Percentiles rank a stretch among this genome's conserved stretches.
Conservation (phyloP, 345 rosid species). For the Reutealis trisperma region DNA sequence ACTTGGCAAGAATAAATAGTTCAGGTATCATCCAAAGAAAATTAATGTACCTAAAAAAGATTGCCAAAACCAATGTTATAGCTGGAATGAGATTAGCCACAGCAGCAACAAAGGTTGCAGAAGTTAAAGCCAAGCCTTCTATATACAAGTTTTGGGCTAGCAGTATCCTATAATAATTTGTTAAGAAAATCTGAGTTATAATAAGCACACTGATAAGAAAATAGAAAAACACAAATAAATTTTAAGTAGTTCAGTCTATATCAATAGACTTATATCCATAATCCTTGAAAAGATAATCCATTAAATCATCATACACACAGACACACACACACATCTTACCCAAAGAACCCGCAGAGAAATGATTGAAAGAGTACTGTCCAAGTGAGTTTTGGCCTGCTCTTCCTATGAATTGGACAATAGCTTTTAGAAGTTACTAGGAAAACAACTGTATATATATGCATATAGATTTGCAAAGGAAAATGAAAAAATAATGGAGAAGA, state of each 20-base stretch:
- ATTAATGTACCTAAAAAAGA: neutral
- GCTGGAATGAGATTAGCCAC: slow-evolving; percentile 6
- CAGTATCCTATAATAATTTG: neutral
- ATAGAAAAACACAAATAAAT: too few relatives aligned
- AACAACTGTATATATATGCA: neutral
- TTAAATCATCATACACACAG: too few relatives aligned
- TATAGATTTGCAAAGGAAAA: too few relatives aligned
- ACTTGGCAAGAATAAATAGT: neutral
- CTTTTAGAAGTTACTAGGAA: neutral
- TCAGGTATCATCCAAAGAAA: neutral
- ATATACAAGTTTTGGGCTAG: neutral
- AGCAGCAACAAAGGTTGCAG: slow-evolving; percentile 9
- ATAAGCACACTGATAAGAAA: too few relatives aligned
- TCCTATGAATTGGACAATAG: neutral
- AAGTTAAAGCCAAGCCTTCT: slow-evolving; percentile 4
- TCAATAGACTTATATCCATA: too few relatives aligned
- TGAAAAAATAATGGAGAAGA: neutral
- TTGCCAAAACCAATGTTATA: neutral
- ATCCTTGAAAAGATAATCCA: too few relatives aligned
- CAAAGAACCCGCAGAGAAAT: slow-evolving; percentile 5
- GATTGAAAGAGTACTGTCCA: neutral
- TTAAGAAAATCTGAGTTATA: too few relatives aligned
- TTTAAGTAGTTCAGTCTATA: too few relatives aligned
- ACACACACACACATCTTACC: neutral
- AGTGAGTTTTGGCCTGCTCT: slow-evolving; percentile 16